Evolutionary conservation across 352 stramenopile genomes (phyloP), one percentile per base, ranked within the genome.

Genomic region (Phytophthora pluvialis): DNA sequence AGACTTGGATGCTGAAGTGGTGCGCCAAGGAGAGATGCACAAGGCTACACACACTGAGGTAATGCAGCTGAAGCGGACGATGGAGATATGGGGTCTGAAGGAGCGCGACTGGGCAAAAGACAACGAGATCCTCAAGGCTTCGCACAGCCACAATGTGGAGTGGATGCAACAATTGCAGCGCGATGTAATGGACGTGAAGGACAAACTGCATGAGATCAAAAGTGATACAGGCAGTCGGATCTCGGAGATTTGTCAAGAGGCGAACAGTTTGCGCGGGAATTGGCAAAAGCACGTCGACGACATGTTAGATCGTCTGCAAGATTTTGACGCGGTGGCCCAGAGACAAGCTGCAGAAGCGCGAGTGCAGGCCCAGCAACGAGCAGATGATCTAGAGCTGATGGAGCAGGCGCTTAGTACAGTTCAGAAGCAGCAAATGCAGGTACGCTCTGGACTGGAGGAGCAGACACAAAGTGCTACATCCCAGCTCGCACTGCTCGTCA

Each of bases 121-220:
- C 53, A 93, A 93, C 35, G 86, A 94, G 60, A 90, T 94, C 47
- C 73, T 93, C 28, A 94, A 94, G 57, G 75, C 81, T 1, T 91
- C 81, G n/a, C 86, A 94, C 57, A 79, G 67, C 36, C 86, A 93
- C 65, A 91, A 94, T 51, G 55, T 93, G 35, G 86, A 94, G 71
- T 94, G 86, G 86, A 94, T 94, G 86, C 86, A 94, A 52, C 80
- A 91, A 67, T 62, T 94, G 51, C 86, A 94, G 52, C 82, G 86
- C 6, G 86, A 94, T 39, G 80, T 89, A 18, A 91, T 90, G 72
- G 82, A 92, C 36, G 72, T 86, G 28, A 94, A 94, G 54, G 83
- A 94, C 69, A 80, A 74, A 36, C 61, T 88, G 53, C 82, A 93
- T 50, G 81, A 88, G 39, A 73, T 90, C 38, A 83, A 85, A 48